Evolutionary conservation across 2,329 filamentous ascomycete genomes (phyloP), one percentile per base, ranked within the genome.

Genomic region (Alternaria solani): DNA sequence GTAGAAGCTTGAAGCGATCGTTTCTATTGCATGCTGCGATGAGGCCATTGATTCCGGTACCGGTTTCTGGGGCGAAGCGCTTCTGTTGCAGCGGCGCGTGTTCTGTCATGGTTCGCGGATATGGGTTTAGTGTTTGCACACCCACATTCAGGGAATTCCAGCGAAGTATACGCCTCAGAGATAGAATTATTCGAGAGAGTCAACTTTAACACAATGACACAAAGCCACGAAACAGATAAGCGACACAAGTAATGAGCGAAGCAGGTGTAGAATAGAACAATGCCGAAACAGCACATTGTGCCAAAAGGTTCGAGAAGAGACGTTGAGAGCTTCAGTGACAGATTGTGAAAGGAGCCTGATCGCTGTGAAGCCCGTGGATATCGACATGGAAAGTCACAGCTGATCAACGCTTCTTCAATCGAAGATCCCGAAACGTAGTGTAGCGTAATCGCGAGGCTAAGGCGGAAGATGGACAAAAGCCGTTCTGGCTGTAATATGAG

Each of bases 1-100:
- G 64, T 18, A 75, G 65, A 18, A 78, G 70, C 5, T 67, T 65
- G 49, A 75, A 75, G 41, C 73, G 70, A 53, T 78, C 75, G 26
- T 71, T 58, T 3, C 51, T 68, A 44, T 76, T 75, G 7, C 67
- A 69, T 51, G 62, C 62, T 28, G 61, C 61, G 44, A 73, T 67
- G 9, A 75, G 44, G 41, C 51, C 53, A 26, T 66, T 67, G 54
- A 69, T 67, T 1, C 61, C 51, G 7, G 53, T 36, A 26, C 39
- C 57, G 32, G 43, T 36, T n/a, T 57, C 38, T 5, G 38, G 52
- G 25, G 51, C 52, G 5, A 38, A 38, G 16, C 55, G 55, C 42
- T 47, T 57, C n/a, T 63, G 54, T n/a, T 43, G 44, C 18, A 39
- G 32, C 43, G 49, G 47, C 44, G 20, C 42, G 38, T 52, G 44